These are phyloP conservation scores for Pseudomassariella vexata DNA, from an alignment of 2,329 filamentous ascomycete genomes.

Conservation along the genomic window DNA sequence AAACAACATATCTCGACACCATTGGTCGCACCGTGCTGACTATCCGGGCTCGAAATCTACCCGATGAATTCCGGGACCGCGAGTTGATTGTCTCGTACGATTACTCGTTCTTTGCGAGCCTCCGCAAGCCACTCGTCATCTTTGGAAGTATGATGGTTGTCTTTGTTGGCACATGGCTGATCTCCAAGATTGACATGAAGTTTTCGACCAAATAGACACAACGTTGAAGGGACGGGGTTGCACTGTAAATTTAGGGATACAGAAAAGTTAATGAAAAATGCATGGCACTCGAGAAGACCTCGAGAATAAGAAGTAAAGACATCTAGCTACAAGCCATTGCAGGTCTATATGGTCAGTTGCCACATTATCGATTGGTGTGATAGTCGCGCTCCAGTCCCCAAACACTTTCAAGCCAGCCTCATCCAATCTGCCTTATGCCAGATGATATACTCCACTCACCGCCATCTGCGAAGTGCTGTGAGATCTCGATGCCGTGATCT, in stretches of 20 bases:
- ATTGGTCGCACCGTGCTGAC: conserved; percentile 77
- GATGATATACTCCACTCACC: background rate
- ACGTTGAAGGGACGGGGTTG: no score
- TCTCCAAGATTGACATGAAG: conserved; percentile 76
- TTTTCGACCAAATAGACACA: conserved; percentile 54
- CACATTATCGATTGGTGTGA: no score
- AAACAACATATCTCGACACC: conserved; percentile 92
- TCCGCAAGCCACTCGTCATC: conserved; percentile 83
- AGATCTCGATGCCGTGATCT: background rate
- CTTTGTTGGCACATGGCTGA: conserved; percentile 67
- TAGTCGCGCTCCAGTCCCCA: no score
- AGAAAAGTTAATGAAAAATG: no score
- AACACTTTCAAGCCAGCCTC: no score
- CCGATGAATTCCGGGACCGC: conserved; percentile 82
- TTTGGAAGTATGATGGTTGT: conserved; percentile 68
- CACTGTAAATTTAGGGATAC: no score
- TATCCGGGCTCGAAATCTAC: conserved; percentile 77
- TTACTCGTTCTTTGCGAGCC: conserved; percentile 64
- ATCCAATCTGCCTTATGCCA: background rate
- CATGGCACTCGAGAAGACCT: no score
- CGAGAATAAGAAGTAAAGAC: no score
- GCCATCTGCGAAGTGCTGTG: background rate
- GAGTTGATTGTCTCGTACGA: conserved; percentile 86
- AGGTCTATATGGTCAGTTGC: no score
- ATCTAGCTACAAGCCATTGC: no score